These are phyloP conservation scores for Fusarium stilboides DNA, from an alignment of 2,329 filamentous ascomycete species.

Conservation along the genomic window DNA sequence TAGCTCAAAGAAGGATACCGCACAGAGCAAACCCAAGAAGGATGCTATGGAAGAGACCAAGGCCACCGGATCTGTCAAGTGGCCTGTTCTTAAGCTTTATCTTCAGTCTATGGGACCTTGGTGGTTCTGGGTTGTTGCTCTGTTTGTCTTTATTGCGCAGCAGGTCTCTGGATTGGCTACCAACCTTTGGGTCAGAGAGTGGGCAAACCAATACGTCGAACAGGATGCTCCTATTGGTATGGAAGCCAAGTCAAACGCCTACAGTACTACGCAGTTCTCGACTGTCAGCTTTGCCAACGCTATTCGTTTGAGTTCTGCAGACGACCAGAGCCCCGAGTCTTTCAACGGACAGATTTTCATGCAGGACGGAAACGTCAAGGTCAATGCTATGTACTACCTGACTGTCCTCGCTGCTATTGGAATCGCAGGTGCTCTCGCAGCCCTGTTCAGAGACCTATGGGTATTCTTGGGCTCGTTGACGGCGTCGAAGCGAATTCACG, in stretches of 20 bases:
- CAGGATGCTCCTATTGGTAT: constrained; percentile 42
- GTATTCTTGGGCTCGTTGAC: constrained; percentile 93
- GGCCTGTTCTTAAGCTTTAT: constrained; percentile 88
- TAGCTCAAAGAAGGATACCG: constrained; percentile 61
- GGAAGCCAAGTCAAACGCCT: constrained; percentile 42
- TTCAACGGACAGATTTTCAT: constrained; percentile 15
- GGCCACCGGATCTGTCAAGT: constrained; percentile 88
- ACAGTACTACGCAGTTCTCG: constrained; percentile 49
- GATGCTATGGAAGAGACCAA: constrained; percentile 81
- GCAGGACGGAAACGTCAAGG: constrained; percentile 59
- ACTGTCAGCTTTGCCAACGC: constrained; percentile 57
- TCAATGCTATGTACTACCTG: constrained; percentile 89
- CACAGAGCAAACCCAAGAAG: constrained; percentile 62
- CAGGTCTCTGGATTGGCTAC: constrained; percentile 90
- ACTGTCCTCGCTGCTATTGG: constrained; percentile 86
- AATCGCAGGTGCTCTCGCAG: constrained; percentile 82
- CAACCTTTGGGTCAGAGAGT: constrained; percentile 94
- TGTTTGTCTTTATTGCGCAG: constrained; percentile 82
- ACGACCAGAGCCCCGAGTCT: constrained; percentile 2
- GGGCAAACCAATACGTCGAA: constrained; percentile 88
- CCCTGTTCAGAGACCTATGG: constrained; percentile 86
- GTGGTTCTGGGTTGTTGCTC: constrained; percentile 91
- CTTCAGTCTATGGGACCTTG: constrained; percentile 92
- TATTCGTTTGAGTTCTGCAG: constrained; percentile 55
- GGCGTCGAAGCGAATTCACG: constrained; percentile 88